Evolutionary conservation across 345 rosid genomes (phyloP).

Genomic region (Eucalyptus marginata): DNA sequence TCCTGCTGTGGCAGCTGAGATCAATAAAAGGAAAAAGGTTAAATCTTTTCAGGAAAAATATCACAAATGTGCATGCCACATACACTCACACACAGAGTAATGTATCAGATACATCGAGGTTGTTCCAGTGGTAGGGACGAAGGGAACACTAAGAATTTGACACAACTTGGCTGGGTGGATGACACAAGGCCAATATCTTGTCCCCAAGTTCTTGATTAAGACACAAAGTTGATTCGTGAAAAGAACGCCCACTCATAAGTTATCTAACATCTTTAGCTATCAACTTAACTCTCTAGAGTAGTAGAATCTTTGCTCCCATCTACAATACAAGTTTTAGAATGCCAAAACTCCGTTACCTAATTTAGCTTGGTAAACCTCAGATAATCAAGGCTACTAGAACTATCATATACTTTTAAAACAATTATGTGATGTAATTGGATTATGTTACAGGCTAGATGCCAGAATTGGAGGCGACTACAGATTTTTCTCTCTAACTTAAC

Average conservation of each 20-base stretch:
- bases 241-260: background rate
- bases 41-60: background rate
- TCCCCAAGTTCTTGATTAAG: background rate
- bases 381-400: background rate
- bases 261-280: background rate
- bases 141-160: background rate
- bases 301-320: background rate
- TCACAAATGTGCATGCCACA: slow-evolving; percentile 6
- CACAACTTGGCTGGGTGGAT: background rate
- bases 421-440: background rate
- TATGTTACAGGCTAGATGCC: background rate
- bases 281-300: background rate
- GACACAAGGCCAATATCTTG: background rate
- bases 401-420: background rate
- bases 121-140: background rate
- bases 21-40: background rate
- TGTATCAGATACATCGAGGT: background rate
- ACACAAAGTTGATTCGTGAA: background rate
- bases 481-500: background rate
- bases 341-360: background rate
- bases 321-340: background rate
- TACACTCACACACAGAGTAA: background rate
- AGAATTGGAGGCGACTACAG: background rate
- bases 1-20: slow-evolving; percentile 97
- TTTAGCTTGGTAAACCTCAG: background rate